A percentile compares a stretch with the other conserved stretches of the same genome.
These are phyloP conservation scores for Antrodiella citrinella DNA, from an alignment of 768 basidiomycete species.

Conservation along the genomic window DNA sequence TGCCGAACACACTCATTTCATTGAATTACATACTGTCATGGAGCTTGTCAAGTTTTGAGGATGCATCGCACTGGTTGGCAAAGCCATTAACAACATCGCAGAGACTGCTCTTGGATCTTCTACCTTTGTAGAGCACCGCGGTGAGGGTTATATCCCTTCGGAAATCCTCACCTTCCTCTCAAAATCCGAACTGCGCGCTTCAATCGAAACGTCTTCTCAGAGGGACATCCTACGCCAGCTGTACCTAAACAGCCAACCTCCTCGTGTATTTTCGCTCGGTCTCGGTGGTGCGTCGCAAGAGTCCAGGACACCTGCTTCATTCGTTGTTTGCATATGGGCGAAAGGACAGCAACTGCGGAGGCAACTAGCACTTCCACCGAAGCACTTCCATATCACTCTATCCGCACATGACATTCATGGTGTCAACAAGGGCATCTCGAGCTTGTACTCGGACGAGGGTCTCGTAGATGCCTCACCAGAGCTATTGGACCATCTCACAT, in stretches of 20 bases:
- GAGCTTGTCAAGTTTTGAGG: slow-evolving; percentile 3
- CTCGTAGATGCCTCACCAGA: slow-evolving; percentile 28
- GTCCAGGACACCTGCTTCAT: slow-evolving; percentile 20
- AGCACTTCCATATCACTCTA: slow-evolving; percentile 50
- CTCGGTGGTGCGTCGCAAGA: slow-evolving; percentile 9
- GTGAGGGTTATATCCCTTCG: slow-evolving; percentile 1
- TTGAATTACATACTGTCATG: too few species aligned
- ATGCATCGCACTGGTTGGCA: slow-evolving; percentile 6
- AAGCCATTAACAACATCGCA: slow-evolving; percentile 5
- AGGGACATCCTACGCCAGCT: slow-evolving; percentile 11
- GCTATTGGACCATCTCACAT: slow-evolving; percentile 38
- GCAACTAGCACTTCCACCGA: slow-evolving; percentile 38
- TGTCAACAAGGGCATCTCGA: slow-evolving; percentile 39
- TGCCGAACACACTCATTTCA: too few species aligned
- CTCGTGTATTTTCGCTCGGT: slow-evolving; percentile 11
- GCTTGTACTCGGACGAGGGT: slow-evolving; percentile 19
- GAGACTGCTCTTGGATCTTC: not conserved
- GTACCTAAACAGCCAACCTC: slow-evolving; percentile 6
- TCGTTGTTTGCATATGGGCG: slow-evolving; percentile 48
- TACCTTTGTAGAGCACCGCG: not conserved
- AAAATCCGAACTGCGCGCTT: slow-evolving; percentile 30
- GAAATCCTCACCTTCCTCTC: slow-evolving; percentile 29
- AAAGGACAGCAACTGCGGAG: slow-evolving; percentile 44
- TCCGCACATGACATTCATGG: slow-evolving; percentile 33
- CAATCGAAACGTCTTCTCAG: slow-evolving; percentile 1